These are phyloP conservation scores for Diophrys appendiculata DNA, from an alignment of 73 alveolate species.

Conservation along the genomic window DNA sequence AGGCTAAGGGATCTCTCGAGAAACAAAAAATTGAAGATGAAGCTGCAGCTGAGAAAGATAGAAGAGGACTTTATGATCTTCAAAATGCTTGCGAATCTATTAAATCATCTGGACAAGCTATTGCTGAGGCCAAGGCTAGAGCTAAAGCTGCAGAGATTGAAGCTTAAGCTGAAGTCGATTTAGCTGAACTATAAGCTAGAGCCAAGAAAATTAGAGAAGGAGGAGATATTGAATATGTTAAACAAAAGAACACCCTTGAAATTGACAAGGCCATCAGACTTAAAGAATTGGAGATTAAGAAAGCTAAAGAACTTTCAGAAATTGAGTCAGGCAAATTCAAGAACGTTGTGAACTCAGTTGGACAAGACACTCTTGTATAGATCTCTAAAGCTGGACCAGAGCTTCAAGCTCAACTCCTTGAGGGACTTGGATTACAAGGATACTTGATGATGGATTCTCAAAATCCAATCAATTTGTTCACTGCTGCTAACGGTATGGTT, in stretches of 20 bases:
- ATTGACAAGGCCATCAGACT: conserved; percentile 49
- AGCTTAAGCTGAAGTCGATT: conserved; percentile 66
- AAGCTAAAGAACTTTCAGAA: conserved; percentile 68
- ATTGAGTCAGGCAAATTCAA: conserved; percentile 76
- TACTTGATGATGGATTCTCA: conserved; percentile 81
- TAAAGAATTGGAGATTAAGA: conserved; percentile 71
- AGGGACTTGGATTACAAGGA: conserved; percentile 68
- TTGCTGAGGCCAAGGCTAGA: conserved; percentile 84
- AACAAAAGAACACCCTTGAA: conserved; percentile 51
- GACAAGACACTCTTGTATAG: conserved; percentile 75
- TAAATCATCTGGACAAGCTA: conserved; percentile 70
- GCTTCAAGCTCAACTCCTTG: conserved; percentile 73
- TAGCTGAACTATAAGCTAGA: conserved; percentile 67
- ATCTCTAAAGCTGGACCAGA: conserved; percentile 91
- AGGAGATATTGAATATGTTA: conserved; percentile 40
- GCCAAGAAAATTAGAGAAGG: conserved; percentile 69
- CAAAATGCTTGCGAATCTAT: conserved; percentile 55
- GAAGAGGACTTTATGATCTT: conserved; percentile 52
- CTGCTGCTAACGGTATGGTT: conserved; percentile 78
- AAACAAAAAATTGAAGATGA: conserved; percentile 77
- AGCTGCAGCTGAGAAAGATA: conserved; percentile 69
- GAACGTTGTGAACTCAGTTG: conserved; percentile 66
- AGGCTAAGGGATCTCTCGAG: conserved; percentile 77
- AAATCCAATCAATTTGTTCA: conserved; percentile 80
- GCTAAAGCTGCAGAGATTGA: conserved; percentile 68